A percentile compares a stretch with the other conserved stretches of the same genome.
These are phyloP conservation scores for Kodamaea leandrae DNA, from an alignment of 805 yeast species.

Conservation along the genomic window DNA sequence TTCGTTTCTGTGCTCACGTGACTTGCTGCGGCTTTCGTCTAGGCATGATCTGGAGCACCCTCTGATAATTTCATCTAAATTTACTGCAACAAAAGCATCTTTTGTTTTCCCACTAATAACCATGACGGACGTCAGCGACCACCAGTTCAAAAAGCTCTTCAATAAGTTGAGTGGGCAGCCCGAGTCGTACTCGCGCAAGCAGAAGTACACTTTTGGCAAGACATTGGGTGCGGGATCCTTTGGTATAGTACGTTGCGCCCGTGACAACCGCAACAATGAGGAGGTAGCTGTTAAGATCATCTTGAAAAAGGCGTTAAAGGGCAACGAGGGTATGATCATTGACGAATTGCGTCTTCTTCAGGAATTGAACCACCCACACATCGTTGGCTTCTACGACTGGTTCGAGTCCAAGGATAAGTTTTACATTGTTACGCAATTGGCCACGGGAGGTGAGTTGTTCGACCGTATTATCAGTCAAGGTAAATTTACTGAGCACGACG, in stretches of 20 bases:
- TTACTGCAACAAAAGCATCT: background rate
- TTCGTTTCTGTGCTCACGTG: too few species aligned
- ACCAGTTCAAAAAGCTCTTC: conserved; percentile 37
- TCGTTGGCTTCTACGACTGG: conserved; percentile 89
- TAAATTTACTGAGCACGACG: conserved; percentile 85
- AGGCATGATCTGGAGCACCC: too few species aligned
- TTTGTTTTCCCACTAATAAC: too few species aligned
- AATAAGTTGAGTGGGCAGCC: conserved; percentile 73
- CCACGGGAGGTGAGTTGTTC: conserved; percentile 94
- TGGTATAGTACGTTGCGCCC: conserved; percentile 86
- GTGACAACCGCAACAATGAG: conserved; percentile 47
- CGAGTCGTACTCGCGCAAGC: conserved; percentile 60
- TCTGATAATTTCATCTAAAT: background rate
- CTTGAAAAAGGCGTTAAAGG: conserved; percentile 77
- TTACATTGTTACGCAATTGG: conserved; percentile 90
- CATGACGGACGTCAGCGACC: conserved; percentile 13
- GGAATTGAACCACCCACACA: conserved; percentile 74
- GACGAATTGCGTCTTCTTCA: conserved; percentile 75
- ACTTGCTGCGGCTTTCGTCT: too few species aligned
- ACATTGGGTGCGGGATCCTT: conserved; percentile 94
- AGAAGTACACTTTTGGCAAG: conserved; percentile 70
- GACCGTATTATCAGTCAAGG: conserved; percentile 82
- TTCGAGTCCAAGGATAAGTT: conserved; percentile 90
- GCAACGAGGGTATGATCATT: conserved; percentile 70
- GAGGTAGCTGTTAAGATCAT: conserved; percentile 90